Evolutionary conservation across 2,329 filamentous ascomycete species (phyloP).

Genomic region (Fusarium lateritium): DNA sequence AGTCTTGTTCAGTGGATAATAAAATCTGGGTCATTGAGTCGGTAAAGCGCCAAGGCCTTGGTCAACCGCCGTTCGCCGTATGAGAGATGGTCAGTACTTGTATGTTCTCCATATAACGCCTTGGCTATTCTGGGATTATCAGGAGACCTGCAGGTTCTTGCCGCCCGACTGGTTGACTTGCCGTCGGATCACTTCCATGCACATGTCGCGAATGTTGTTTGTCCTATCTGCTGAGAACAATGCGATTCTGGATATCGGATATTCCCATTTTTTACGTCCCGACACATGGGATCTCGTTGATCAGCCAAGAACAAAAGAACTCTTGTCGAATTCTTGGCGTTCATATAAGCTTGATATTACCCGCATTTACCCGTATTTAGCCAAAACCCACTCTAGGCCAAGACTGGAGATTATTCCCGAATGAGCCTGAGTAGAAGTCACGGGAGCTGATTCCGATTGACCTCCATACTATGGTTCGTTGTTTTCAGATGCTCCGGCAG

Average conservation of each 20-base stretch:
- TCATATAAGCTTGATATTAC: slow-evolving; percentile 31
- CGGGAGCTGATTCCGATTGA: neutral
- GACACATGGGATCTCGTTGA: neutral
- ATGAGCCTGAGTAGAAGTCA: neutral
- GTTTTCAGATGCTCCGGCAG: neutral
- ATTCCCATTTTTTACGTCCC: neutral
- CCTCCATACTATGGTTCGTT: neutral
- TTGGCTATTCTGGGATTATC: slow-evolving; percentile 24
- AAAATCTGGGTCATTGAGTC: slow-evolving; percentile 7
- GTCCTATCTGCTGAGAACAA: neutral
- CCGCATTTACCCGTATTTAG: slow-evolving; percentile 35
- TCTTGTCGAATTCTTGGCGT: slow-evolving; percentile 7
- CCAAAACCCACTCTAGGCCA: slow-evolving; percentile 21
- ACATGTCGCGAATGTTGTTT: neutral
- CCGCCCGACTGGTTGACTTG: neutral
- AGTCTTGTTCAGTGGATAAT: slow-evolving; percentile 33
- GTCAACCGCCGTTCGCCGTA: slow-evolving; percentile 4
- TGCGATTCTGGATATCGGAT: slow-evolving; percentile 2
- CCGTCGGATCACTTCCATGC: slow-evolving; percentile 8
- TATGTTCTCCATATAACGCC: slow-evolving; percentile 21
- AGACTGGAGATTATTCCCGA: slow-evolving; percentile 26
- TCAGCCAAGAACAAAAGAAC: neutral
- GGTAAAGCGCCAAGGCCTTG: slow-evolving; percentile 32
- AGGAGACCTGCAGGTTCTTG: slow-evolving; percentile 9
- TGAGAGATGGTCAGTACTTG: slow-evolving; percentile 20